A percentile compares a stretch with the other conserved stretches of the same genome.
Conservation (phyloP, 2,329 filamentous ascomycete genomes). For the Tothia fuscella region DNA sequence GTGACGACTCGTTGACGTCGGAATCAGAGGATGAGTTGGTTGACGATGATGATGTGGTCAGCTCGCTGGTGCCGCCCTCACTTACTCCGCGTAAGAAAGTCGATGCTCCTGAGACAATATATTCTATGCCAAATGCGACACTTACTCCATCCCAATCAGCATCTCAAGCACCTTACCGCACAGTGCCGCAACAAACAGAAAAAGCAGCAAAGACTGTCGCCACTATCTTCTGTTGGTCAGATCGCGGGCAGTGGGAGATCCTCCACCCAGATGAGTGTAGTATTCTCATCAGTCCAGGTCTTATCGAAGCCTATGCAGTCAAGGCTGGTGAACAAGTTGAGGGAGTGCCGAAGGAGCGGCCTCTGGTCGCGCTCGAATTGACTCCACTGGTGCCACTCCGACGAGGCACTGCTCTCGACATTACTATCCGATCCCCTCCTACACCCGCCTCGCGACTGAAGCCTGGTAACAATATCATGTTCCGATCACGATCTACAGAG, state of each 20-base stretch:
- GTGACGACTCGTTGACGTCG: conserved; percentile 41
- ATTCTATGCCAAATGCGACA: conserved; percentile 42
- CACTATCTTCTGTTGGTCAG: conserved; percentile 51
- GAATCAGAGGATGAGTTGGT: conserved; percentile 47
- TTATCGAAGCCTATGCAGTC: conserved; percentile 52
- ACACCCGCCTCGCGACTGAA: conserved; percentile 59
- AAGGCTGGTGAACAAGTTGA: conserved; percentile 30
- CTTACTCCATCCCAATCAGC: conserved; percentile 62
- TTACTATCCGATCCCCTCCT: conserved; percentile 83
- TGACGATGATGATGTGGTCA: conserved; percentile 27
- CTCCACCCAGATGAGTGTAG: conserved; percentile 51
- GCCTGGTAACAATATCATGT: conserved; percentile 68
- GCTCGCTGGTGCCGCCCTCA: not conserved
- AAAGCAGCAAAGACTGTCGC: conserved; percentile 46
- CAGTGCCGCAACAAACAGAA: conserved; percentile 30
- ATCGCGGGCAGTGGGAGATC: conserved; percentile 49
- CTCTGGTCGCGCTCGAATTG: conserved; percentile 63
- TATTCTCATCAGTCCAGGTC: conserved; percentile 50
- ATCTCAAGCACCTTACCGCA: conserved; percentile 59
- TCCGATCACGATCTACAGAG: conserved; percentile 63
- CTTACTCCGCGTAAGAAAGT: not conserved
- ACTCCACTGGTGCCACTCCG: conserved; percentile 84
- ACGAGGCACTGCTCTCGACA: conserved; percentile 82
- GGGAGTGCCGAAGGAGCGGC: conserved; percentile 26
- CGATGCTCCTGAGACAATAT: conserved; percentile 4